Conservation (phyloP, 345 rosid species). For the Eucalyptus globulus region DNA sequence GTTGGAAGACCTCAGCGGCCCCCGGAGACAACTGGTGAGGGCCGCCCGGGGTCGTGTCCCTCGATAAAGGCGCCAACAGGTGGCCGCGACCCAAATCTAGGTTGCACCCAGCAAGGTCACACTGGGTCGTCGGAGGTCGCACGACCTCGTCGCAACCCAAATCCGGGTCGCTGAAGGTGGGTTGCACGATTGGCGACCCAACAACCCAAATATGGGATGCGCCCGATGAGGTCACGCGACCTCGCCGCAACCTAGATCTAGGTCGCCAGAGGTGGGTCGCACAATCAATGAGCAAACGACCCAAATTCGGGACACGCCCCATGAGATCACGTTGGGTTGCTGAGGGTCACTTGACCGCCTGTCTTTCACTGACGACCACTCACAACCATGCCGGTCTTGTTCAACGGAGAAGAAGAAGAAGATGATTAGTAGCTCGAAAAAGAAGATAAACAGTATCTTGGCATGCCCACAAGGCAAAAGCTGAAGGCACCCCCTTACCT, state of each 20-base stretch:
- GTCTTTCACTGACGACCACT: accelerated
- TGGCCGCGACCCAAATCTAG: too few relatives aligned
- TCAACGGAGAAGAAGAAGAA: too few relatives aligned
- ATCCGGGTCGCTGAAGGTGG: too few relatives aligned
- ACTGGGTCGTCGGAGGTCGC: accelerated
- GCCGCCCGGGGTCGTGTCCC: accelerated
- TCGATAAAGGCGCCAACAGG: accelerated
- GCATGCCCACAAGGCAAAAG: too few relatives aligned
- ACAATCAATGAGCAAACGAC: too few relatives aligned
- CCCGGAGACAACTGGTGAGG: accelerated
- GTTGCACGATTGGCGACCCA: accelerated
- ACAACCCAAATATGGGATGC: accelerated
- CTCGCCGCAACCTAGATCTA: too few relatives aligned
- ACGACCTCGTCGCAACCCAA: accelerated
- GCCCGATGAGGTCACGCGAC: accelerated
- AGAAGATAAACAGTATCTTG: too few relatives aligned
- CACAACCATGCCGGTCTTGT: accelerated
- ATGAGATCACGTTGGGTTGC: accelerated
- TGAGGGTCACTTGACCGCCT: accelerated
- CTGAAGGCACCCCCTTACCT: accelerated
- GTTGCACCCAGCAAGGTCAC: accelerated
- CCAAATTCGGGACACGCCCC: accelerated
- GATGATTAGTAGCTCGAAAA: too few relatives aligned
- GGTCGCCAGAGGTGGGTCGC: accelerated
- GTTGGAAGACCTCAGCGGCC: too few relatives aligned